Conservation (phyloP, 2,329 filamentous ascomycete genomes). For the Colletotrichum sublineola region DNA sequence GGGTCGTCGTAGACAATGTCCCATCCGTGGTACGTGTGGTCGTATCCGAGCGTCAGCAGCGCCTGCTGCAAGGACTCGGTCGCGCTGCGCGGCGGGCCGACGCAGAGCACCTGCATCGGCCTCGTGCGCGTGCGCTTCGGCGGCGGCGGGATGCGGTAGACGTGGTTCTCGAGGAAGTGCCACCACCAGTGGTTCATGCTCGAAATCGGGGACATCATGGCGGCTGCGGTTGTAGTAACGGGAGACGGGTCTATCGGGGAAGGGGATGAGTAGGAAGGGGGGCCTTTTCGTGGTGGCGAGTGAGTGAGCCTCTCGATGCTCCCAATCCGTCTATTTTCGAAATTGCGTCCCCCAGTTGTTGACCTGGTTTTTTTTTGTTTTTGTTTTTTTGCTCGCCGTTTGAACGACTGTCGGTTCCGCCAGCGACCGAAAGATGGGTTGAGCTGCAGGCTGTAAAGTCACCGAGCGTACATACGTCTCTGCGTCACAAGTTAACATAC, state of each 20-base stretch:
- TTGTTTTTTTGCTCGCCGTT: not conserved
- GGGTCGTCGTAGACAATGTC: constrained; percentile 50
- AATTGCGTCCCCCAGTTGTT: not conserved
- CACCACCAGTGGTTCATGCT: constrained; percentile 41
- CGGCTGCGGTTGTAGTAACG: not conserved
- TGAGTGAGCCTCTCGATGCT: not conserved
- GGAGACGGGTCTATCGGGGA: not conserved
- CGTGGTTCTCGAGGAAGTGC: constrained; percentile 31
- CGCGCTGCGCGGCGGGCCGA: constrained; percentile 51
- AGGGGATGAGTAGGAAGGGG: no score
- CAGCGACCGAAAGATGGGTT: constrained; percentile 6
- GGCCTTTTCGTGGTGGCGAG: not conserved
- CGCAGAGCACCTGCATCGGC: constrained; percentile 53
- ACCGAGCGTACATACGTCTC: constrained; percentile 25
- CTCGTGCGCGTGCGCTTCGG: constrained; percentile 48
- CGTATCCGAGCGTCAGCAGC: constrained; percentile 49
- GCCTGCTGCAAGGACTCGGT: constrained; percentile 53
- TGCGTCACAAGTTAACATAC: not conserved
- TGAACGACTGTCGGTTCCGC: not conserved
- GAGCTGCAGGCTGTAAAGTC: not conserved
- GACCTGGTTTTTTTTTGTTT: not conserved
- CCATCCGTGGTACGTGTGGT: constrained; percentile 53
- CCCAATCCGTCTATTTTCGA: not conserved
- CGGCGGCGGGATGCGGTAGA: constrained; percentile 44
- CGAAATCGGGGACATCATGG: constrained; percentile 28